These are phyloP conservation scores for Chlorella vulgaris DNA, from an alignment of 139 green algal genomes.

Conservation along the genomic window DNA sequence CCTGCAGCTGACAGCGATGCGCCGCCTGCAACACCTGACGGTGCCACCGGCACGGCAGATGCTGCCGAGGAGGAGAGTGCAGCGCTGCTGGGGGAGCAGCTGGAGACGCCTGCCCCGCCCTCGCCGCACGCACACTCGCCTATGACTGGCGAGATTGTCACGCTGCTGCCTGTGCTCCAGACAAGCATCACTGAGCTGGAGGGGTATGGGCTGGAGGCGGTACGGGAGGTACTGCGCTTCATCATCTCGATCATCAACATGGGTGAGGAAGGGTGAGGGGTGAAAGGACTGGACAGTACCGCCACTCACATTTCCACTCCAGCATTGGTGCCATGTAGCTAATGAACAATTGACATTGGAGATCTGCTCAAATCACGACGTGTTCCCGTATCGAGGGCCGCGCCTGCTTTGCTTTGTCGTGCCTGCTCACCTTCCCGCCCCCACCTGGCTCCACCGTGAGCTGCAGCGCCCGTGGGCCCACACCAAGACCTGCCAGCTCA, in stretches of 20 bases:
- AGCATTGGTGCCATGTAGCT: too few relatives aligned
- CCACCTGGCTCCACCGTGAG: not conserved
- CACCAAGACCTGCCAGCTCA: conserved; percentile 67
- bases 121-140: not conserved
- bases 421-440: too few relatives aligned
- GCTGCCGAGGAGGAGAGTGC: not conserved
- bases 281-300: too few relatives aligned
- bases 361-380: too few relatives aligned
- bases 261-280: too few relatives aligned
- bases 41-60: not conserved
- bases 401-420: too few relatives aligned
- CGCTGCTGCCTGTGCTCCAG: not conserved
- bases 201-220: conserved; percentile 47
- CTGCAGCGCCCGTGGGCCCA: conserved; percentile 9
- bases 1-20: conserved; percentile 14
- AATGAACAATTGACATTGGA: too few relatives aligned
- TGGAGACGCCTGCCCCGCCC: not conserved
- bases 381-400: too few relatives aligned
- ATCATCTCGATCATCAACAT: conserved; percentile 50
- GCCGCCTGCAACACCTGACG: not conserved
- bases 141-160: conserved; percentile 2
- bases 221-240: conserved; percentile 55
- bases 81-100: not conserved
- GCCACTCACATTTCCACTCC: too few relatives aligned
- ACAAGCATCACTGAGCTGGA: not conserved